A percentile compares a stretch with the other conserved stretches of the same genome.
These are phyloP conservation scores for Penicillium paradoxum DNA, from an alignment of 495 filamentous ascomycete genomes.

Conservation along the genomic window DNA sequence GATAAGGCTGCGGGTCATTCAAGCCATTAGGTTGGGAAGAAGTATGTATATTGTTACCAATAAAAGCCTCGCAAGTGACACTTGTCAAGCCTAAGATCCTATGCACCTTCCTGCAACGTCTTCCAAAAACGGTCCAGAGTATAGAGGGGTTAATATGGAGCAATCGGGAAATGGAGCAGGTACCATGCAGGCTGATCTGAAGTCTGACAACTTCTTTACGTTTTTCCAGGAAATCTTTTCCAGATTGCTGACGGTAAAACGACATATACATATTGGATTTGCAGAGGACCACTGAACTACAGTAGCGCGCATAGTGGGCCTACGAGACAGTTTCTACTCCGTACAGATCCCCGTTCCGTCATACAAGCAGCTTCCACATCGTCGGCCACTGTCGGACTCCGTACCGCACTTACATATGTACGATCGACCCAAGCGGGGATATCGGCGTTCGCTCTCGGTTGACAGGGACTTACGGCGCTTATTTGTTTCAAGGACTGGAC, in stretches of 20 bases:
- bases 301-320: slow-evolving; percentile 1
- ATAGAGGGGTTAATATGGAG: background rate
- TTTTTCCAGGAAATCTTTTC: background rate
- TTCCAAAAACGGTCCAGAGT: background rate
- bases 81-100: background rate
- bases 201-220: background rate
- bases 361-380: background rate
- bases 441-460: background rate
- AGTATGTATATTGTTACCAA: too few relatives aligned
- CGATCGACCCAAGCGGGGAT: background rate
- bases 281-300: background rate
- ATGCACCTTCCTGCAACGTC: background rate
- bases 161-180: background rate
- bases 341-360: background rate
- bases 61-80: background rate
- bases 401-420: background rate
- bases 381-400: background rate
- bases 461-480: background rate
- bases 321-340: background rate
- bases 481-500: background rate
- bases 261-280: background rate
- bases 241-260: background rate
- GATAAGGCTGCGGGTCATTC: too few relatives aligned
- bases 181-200: background rate
- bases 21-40: too few relatives aligned